Base-by-base conservation (phyloP, 345 rosid genomes). In the Combretum micranthum region DNA sequence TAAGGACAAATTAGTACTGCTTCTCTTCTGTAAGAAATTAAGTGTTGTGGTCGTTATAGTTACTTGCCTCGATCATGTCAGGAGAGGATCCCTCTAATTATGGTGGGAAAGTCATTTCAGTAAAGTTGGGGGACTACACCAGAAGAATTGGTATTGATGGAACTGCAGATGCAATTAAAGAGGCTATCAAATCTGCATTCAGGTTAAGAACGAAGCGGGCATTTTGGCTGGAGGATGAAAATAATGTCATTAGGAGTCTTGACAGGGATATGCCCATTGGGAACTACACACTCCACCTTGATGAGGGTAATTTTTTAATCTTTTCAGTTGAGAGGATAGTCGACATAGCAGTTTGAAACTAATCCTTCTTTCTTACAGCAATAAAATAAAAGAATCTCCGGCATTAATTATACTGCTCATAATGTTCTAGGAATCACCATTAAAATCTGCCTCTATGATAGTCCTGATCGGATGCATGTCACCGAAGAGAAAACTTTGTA, bases 181-280 rank as follows among this genome's bases (percentile, higher is more conserved):
- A 72, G 42, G 76, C 76, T 17, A 60, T 72, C 51, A 67, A 68
- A 50, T 68, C 66, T 42, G 72, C 72, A 53, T 68, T 72, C 55
- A 63, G 76, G 55, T 55, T 72, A 43, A 59, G 72, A 57, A 72
- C 69, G 6, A 68, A 60, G 50, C 72, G 72, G n/a, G 76, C 76
- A 46, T 72, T 72, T 32, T 72, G 72, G 76, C 52, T 72, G 56
- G 76, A 72, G 54, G 76, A 68, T 56, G 76, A 72, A 56, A 69
- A 68, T 59, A 68, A 67, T 44, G 53, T 67, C 21, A 52, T 72
- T 15, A 68, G 76, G 15, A 50, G 66, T 55, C 76, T 72, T 43
- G 76, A 72, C 62, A 50, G 66, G 65, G 72, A 72, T 14, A 68
- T 72, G 76, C 76, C 76, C 60, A 8, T 64, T 49, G 76, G 76